Evolutionary conservation across 805 yeast species (phyloP).

Genomic region (Metschnikowia bowlesiae): DNA sequence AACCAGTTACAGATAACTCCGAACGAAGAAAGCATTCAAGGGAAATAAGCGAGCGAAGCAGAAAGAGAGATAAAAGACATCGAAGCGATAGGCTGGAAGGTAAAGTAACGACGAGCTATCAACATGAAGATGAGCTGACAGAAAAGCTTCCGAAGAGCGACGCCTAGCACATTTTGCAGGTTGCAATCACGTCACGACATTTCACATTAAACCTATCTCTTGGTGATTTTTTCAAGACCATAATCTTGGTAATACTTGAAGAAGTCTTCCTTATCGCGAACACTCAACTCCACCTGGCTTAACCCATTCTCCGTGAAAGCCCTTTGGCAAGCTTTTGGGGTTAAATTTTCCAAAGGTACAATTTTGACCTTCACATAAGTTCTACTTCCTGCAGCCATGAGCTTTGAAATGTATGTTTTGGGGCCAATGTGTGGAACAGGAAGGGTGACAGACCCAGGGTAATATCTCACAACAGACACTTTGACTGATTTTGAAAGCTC

Average conservation of each 20-base stretch:
- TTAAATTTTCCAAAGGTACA: conserved; percentile 19
- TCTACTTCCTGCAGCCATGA: conserved; percentile 21
- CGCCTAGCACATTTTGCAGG: not conserved
- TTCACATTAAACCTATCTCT: not conserved
- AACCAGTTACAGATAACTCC: conserved; percentile 10
- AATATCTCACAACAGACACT: conserved; percentile 34
- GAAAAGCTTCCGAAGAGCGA: not conserved
- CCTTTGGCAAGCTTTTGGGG: conserved; percentile 17
- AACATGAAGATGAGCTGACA: not conserved
- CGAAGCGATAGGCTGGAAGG: not conserved
- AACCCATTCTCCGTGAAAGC: conserved; percentile 33
- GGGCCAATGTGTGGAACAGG: conserved; percentile 30
- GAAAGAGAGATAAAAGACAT: not conserved
- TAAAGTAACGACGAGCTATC: not conserved
- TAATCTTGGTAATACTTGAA: conserved; percentile 12
- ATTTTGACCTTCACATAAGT: conserved; percentile 26
- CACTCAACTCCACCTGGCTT: conserved; percentile 27
- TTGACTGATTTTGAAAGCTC: conserved; percentile 18
- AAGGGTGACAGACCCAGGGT: conserved; percentile 34
- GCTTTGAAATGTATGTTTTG: conserved; percentile 20
- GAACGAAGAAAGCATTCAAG: not conserved
- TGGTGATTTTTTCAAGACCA: conserved; percentile 4
- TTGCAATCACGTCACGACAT: too few species aligned
- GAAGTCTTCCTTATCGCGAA: conserved; percentile 29
- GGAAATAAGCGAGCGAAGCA: not conserved